Evolutionary conservation across 345 rosid genomes (phyloP).

Genomic region (Erucastrum elatum): DNA sequence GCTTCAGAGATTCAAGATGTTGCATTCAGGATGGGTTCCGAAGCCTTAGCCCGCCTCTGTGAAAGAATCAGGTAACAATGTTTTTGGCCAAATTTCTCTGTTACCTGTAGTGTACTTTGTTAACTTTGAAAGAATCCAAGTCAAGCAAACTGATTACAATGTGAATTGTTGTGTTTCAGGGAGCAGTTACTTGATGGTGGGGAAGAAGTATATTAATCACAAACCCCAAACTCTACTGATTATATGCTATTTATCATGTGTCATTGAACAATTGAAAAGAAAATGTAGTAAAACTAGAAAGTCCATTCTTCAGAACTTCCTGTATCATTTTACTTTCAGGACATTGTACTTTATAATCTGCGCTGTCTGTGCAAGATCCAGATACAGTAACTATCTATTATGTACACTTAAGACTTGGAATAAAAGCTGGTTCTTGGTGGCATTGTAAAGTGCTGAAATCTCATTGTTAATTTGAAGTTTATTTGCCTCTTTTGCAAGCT

Average conservation of each 20-base stretch:
- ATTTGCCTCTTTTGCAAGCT: not conserved
- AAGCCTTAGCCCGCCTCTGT: slow-evolving; percentile 92
- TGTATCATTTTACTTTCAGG: slow-evolving; percentile 24
- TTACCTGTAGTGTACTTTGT: not conserved
- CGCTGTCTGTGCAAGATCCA: slow-evolving; percentile 17
- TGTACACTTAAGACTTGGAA: slow-evolving; percentile 9
- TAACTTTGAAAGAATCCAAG: slow-evolving; percentile 6
- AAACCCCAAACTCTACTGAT: not conserved
- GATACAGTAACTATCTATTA: slow-evolving; percentile 11
- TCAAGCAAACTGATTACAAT: slow-evolving; percentile 11
- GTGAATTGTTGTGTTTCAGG: slow-evolving; percentile 49
- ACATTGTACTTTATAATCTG: slow-evolving; percentile 9
- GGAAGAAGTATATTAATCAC: slow-evolving; percentile 37
- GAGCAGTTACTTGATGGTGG: slow-evolving; percentile 63
- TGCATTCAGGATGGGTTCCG: slow-evolving; percentile 79
- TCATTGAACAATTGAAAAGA: not conserved
- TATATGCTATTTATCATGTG: slow-evolving; percentile 9
- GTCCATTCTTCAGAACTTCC: slow-evolving; percentile 18
- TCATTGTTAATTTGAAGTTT: slow-evolving; percentile 1
- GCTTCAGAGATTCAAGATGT: slow-evolving; percentile 79
- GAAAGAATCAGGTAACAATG: slow-evolving; percentile 70
- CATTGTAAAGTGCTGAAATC: not conserved
- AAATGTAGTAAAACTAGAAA: slow-evolving; percentile 23
- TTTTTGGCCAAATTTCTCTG: not conserved
- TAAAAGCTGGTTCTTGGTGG: slow-evolving; percentile 6